These are phyloP conservation scores for Rostrohypoxylon terebratum DNA, from an alignment of 495 filamentous ascomycete genomes.

Conservation along the genomic window DNA sequence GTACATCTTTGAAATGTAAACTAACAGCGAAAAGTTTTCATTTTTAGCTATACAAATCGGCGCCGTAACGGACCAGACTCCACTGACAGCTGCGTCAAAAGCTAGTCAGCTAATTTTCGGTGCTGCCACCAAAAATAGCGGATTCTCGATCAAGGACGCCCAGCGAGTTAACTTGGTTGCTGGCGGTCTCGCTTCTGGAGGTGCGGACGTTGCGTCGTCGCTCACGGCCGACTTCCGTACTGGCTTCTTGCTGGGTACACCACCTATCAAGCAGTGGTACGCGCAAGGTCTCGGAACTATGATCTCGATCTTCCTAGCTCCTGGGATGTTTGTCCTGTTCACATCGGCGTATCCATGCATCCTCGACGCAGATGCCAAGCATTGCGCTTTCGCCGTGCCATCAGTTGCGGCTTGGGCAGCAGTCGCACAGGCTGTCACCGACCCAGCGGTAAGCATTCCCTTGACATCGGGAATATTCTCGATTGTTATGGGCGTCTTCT, in stretches of 20 bases:
- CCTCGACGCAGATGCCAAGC: conserved; percentile 54
- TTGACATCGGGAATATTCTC: conserved; percentile 66
- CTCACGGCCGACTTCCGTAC: conserved; percentile 71
- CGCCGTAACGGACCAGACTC: conserved; percentile 71
- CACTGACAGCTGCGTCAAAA: conserved; percentile 73
- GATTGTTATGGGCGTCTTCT: conserved; percentile 65
- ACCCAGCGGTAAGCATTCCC: conserved; percentile 68
- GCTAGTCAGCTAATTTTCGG: conserved; percentile 76
- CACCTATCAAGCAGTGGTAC: conserved; percentile 72
- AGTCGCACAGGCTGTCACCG: conserved; percentile 72
- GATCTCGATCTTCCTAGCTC: conserved; percentile 71
- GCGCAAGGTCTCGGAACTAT: conserved; percentile 71
- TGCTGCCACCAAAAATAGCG: conserved; percentile 65
- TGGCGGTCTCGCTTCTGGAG: conserved; percentile 68
- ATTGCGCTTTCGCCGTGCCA: conserved; percentile 68
- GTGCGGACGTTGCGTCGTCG: conserved; percentile 64
- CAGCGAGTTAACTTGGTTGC: conserved; percentile 73
- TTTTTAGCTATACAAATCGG: conserved; percentile 76
- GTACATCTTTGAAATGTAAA: not conserved
- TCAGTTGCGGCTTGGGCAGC: conserved; percentile 75
- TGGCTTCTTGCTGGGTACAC: conserved; percentile 71
- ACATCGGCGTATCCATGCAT: conserved; percentile 75
- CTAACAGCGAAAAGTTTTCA: conserved; percentile 56
- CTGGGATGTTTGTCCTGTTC: conserved; percentile 73
- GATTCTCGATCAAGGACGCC: conserved; percentile 59